Conservation (phyloP, 2,329 filamentous ascomycete species). For the Cordyceps javanica region DNA sequence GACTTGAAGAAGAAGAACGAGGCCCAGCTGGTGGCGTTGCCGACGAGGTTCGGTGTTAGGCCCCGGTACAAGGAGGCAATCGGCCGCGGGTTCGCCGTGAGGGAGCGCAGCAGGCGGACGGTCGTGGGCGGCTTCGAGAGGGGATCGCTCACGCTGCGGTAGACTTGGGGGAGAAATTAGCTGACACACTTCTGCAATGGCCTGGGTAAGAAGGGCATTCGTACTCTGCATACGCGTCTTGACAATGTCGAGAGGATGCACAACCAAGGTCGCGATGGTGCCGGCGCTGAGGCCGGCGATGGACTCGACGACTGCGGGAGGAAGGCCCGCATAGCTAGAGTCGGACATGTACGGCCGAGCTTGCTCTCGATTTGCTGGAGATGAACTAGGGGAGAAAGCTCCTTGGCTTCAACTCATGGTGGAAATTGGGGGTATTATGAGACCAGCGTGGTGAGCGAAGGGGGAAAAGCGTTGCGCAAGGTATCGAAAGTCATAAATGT, state of each 20-base stretch:
- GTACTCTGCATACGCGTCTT: slow-evolving; percentile 92
- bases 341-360: slow-evolving; percentile 38
- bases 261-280: slow-evolving; percentile 74
- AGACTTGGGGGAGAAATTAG: slow-evolving; percentile 32
- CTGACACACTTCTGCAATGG: background rate
- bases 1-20: slow-evolving; percentile 81
- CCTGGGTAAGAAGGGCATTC: slow-evolving; percentile 16
- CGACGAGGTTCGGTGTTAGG: slow-evolving; percentile 81
- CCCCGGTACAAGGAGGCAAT: slow-evolving; percentile 78
- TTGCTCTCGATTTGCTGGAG: background rate
- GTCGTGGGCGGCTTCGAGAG: slow-evolving; percentile 39
- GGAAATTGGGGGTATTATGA: background rate
- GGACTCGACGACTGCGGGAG: slow-evolving; percentile 77
- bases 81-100: slow-evolving; percentile 47
- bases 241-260: slow-evolving; percentile 90
- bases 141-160: slow-evolving; percentile 37
- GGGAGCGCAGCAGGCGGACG: slow-evolving; percentile 44
- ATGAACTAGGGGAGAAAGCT: no score
- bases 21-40: slow-evolving; percentile 86
- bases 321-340: slow-evolving; percentile 52
- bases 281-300: slow-evolving; percentile 87
- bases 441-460: background rate
- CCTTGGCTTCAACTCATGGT: slow-evolving; percentile 4
- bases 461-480: background rate
- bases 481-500: slow-evolving; percentile 4